Conservation (phyloP, 805 yeast genomes). For the Ogataea naganishii region DNA sequence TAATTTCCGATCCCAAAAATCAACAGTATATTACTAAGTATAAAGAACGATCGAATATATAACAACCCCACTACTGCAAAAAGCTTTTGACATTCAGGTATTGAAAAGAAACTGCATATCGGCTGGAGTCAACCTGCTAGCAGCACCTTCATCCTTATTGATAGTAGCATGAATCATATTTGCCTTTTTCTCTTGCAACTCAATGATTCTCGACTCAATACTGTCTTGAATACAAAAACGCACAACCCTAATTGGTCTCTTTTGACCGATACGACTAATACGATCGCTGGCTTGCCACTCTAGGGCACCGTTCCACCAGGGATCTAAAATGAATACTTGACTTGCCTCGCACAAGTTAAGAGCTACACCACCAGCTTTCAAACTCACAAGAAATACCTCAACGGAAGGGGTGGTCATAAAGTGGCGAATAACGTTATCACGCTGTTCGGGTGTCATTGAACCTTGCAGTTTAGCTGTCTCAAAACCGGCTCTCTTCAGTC, state of each 20-base stretch:
- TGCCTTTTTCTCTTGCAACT: conserved; percentile 94
- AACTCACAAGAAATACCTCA: conserved; percentile 88
- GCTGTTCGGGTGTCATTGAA: conserved; percentile 91
- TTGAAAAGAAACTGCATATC: conserved; percentile 92
- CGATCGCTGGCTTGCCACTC: conserved; percentile 99
- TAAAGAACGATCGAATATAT: too few relatives aligned
- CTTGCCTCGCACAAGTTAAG: conserved; percentile 93
- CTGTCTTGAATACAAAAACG: conserved; percentile 93
- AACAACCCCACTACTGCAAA: too few relatives aligned
- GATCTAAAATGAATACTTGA: conserved; percentile 91
- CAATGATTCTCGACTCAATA: conserved; percentile 92
- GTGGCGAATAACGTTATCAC: conserved; percentile 84
- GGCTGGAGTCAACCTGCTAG: conserved; percentile 80
- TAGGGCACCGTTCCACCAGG: conserved; percentile 99
- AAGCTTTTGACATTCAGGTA: conserved; percentile 34
- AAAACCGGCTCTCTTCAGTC: conserved; percentile 90
- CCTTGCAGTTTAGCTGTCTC: conserved; percentile 93
- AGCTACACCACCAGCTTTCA: conserved; percentile 99
- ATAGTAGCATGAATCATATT: conserved; percentile 97
- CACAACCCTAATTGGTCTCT: conserved; percentile 86
- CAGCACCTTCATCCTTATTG: conserved; percentile 86
- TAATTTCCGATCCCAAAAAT: too few relatives aligned
- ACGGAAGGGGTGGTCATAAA: conserved; percentile 90
- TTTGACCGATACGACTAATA: conserved; percentile 96
- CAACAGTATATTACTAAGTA: too few relatives aligned